Evolutionary conservation across 768 basidiomycete genomes (phyloP), one percentile per base, ranked within the genome.

Genomic region (Leccinum rimulosum): DNA sequence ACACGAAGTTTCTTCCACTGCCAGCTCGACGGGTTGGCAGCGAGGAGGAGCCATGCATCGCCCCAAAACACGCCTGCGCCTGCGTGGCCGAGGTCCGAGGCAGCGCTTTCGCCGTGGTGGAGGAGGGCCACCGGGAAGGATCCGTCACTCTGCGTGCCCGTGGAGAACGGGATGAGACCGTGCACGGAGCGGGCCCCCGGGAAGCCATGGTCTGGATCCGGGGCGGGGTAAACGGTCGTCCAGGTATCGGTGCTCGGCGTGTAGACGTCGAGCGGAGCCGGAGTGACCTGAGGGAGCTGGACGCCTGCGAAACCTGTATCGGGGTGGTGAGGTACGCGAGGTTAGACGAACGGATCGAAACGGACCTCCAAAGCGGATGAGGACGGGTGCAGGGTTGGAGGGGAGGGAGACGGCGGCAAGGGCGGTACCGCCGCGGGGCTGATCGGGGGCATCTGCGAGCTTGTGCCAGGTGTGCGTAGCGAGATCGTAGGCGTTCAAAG

Each of bases 31-130:
- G 58, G 31, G 17, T 19, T 0, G 1, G 55, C 14, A 6, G 65
- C 59, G n/a, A 69, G 51, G 27, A 79, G 65, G 7, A 73, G 55
- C 77, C 76, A 79, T 1, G 68, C 69, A 38, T 80, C 77, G 25
- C 72, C 66, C 69, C 74, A 74, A 65, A 80, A 80, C n/a, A 64
- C 56, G 0, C 77, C 77, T 0, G 76, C 79, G 1, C 75, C 76
- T 0, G 71, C 74, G 52, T 79, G 77, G 3, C 78, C 78, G 5
- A 76, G 59, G 2, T 64, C 61, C 2, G 74, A 75, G 0, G 75
- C 71, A 10, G 68, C 72, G 4, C 69, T 53, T 57, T 79, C 74
- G 2, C 80, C 80, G 31, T 76, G 64, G 50, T 74, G 73, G 17
- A 78, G 61, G 7, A 76, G 54, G 1, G 74, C 76, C 17, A 75